Percentiles rank a stretch among this genome's conserved stretches.
Evolutionary conservation across 257 asterid species (phyloP).

Genomic region (Misopates orontium): DNA sequence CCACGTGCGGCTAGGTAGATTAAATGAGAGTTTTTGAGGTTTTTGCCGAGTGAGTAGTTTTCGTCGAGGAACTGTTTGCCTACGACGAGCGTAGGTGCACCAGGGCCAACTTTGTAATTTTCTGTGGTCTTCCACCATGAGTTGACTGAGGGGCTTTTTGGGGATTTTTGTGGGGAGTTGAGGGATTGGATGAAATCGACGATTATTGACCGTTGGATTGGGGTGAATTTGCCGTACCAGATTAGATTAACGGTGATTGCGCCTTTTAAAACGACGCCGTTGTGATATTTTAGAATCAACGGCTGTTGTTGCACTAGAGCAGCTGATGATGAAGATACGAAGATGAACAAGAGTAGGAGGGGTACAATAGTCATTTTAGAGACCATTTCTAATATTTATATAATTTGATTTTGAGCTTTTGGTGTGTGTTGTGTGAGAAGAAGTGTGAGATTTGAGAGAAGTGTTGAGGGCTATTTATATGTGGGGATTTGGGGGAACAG

Average conservation of each 20-base stretch:
- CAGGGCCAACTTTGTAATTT: constrained; percentile 41
- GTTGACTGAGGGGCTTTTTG: constrained; percentile 35
- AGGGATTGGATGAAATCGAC: constrained; percentile 51
- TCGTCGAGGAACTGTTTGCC: constrained; percentile 53
- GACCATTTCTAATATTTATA: constrained; percentile 24
- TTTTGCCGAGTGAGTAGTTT: constrained; percentile 43
- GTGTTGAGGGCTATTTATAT: constrained; percentile 30
- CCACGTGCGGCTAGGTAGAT: constrained; percentile 48
- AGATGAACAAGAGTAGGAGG: constrained; percentile 16
- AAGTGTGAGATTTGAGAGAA: background rate
- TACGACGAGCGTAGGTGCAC: constrained; percentile 29
- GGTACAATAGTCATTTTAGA: constrained; percentile 18
- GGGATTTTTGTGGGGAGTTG: constrained; percentile 9
- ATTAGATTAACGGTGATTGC: constrained; percentile 44
- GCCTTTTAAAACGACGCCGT: constrained; percentile 49
- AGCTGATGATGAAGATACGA: constrained; percentile 29
- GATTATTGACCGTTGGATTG: constrained; percentile 44
- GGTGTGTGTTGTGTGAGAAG: background rate
- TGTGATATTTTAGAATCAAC: constrained; percentile 42
- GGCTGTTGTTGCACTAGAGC: constrained; percentile 45
- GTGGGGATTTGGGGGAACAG: constrained; percentile 27
- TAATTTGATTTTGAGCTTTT: background rate
- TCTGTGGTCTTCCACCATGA: constrained; percentile 47
- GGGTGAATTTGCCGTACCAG: constrained; percentile 55
- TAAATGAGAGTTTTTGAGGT: constrained; percentile 37